Evolutionary conservation across 441 rosid species (phyloP).

Genomic region (Rhodomyrtus psidioides): DNA sequence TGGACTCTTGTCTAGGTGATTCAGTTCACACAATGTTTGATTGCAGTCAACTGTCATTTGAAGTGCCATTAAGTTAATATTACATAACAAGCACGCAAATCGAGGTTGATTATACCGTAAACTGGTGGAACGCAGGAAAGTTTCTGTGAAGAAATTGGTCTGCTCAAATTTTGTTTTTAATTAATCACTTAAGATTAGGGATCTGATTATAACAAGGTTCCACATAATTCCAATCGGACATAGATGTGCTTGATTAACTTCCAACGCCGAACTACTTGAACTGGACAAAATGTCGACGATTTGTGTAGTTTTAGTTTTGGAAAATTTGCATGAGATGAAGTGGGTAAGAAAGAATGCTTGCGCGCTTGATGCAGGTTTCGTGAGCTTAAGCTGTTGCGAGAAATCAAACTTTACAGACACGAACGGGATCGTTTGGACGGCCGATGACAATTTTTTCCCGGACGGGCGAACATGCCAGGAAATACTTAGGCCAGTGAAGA

Average conservation of each 20-base stretch:
- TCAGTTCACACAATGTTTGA: background rate
- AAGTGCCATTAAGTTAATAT: background rate
- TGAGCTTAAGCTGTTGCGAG: constrained; percentile 60
- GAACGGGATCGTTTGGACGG: constrained; percentile 24
- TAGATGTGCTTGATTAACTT: background rate
- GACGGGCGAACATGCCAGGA: constrained; percentile 19
- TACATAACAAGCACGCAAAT: background rate
- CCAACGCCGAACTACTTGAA: background rate
- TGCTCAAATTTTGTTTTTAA: background rate
- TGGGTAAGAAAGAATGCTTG: background rate
- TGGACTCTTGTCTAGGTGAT: background rate
- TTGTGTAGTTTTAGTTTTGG: background rate
- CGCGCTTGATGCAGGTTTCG: constrained; percentile 30
- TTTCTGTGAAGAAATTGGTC: background rate
- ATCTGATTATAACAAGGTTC: background rate
- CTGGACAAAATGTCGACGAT: background rate
- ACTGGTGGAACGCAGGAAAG: background rate
- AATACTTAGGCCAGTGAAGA: constrained; percentile 8
- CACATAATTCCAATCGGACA: background rate
- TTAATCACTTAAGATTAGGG: background rate
- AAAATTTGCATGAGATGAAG: background rate
- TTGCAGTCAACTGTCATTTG: background rate
- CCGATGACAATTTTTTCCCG: constrained; percentile 28
- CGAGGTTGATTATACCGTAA: background rate
- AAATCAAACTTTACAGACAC: constrained; percentile 17